Conservation (phyloP, 352 stramenopile genomes). For the Phytophthora constricta region DNA sequence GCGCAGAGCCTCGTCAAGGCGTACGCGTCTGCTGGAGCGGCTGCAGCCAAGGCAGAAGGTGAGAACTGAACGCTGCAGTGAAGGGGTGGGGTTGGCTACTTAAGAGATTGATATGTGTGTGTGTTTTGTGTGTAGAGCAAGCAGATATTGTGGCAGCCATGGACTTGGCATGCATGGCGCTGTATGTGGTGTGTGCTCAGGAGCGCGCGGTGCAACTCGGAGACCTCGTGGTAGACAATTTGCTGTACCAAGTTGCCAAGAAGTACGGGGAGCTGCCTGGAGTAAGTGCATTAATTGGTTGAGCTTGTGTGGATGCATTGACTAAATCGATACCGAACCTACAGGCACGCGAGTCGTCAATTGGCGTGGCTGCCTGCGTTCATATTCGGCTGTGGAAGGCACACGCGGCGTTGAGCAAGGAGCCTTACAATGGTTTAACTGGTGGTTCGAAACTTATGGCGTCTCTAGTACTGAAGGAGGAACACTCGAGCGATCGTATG, state of each 20-base stretch:
- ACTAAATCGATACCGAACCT: neutral
- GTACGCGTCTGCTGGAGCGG: slow-evolving; percentile 35
- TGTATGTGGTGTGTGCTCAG: slow-evolving; percentile 56
- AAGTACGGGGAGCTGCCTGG: slow-evolving; percentile 64
- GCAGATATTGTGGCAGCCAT: slow-evolving; percentile 45
- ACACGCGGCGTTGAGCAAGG: slow-evolving; percentile 36
- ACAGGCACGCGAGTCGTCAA: slow-evolving; percentile 34
- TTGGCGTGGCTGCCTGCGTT: slow-evolving; percentile 51
- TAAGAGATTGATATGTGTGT: neutral
- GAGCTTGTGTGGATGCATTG: neutral
- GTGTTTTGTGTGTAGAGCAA: slow-evolving; percentile 16
- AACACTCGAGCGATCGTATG: neutral
- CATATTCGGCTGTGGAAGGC: slow-evolving; percentile 62
- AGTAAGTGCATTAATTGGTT: slow-evolving; percentile 24
- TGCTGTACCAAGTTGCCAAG: slow-evolving; percentile 85
- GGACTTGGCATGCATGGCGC: slow-evolving; percentile 58
- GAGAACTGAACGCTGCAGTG: neutral
- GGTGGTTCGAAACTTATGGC: slow-evolving; percentile 18
- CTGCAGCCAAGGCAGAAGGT: slow-evolving; percentile 27
- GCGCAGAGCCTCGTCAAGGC: slow-evolving; percentile 69
- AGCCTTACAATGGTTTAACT: neutral
- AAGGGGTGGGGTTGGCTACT: neutral
- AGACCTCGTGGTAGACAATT: slow-evolving; percentile 76
- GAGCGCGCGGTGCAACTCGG: slow-evolving; percentile 54
- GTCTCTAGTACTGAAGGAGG: slow-evolving; percentile 1